phyloP scores from a whole-genome alignment of 1,139 yeast genomes.

The Maudiozyma humilis region DNA sequence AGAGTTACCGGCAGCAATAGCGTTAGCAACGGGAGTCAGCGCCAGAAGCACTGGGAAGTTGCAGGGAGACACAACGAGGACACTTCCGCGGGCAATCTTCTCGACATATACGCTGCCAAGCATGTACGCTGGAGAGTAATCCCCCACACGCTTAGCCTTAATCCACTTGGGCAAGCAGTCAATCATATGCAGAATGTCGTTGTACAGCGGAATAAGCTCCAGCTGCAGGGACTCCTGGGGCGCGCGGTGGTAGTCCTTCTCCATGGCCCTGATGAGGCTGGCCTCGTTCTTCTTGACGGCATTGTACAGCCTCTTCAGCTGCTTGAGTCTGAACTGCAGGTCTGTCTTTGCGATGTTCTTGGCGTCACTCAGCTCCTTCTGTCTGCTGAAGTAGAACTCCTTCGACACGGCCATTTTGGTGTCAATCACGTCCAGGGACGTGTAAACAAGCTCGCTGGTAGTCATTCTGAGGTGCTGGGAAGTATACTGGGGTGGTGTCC shows the following conservation, averaged over 20 bases:
- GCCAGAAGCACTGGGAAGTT: slow-evolving; percentile 72
- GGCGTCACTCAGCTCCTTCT: slow-evolving; percentile 12
- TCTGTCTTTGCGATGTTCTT: slow-evolving; percentile 32
- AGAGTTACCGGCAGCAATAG: slow-evolving; percentile 81
- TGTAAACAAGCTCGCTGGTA: neutral
- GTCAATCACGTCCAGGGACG: slow-evolving; percentile 5
- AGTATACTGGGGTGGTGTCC: too few relatives aligned
- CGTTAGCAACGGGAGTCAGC: slow-evolving; percentile 64
- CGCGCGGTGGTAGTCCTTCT: slow-evolving; percentile 59
- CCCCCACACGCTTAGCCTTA: slow-evolving; percentile 43
- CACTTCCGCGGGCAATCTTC: slow-evolving; percentile 67
- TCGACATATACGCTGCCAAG: slow-evolving; percentile 47
- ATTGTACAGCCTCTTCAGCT: slow-evolving; percentile 60
- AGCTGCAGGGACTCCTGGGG: slow-evolving; percentile 50
- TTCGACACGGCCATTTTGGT: slow-evolving; percentile 14
- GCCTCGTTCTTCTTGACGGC: slow-evolving; percentile 56
- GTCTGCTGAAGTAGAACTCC: slow-evolving; percentile 17
- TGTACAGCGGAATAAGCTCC: slow-evolving; percentile 47
- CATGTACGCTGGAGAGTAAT: slow-evolving; percentile 40
- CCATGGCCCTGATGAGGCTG: slow-evolving; percentile 48
- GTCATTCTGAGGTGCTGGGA: too few relatives aligned
- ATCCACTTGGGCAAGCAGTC: slow-evolving; percentile 54
- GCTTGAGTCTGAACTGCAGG: slow-evolving; percentile 50
- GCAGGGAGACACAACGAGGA: slow-evolving; percentile 74
- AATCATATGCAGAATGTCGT: slow-evolving; percentile 56